Percentiles rank a stretch among this genome's conserved stretches.
phyloP scores from a whole-genome alignment of 176 grass and related monocot species.

The Leersia perrieri region DNA sequence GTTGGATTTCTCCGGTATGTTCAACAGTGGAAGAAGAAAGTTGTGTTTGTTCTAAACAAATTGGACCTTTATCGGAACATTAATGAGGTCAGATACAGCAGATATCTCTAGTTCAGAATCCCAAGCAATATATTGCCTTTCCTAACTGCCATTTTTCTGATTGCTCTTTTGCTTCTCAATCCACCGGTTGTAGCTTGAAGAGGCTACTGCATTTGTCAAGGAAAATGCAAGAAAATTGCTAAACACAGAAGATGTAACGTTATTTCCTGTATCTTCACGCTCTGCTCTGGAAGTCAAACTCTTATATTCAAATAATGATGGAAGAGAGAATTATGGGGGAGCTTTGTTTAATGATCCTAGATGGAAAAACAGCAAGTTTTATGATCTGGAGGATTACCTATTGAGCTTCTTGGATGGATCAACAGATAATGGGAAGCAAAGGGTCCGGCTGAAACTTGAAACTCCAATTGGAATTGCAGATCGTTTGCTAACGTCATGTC shows the following conservation, averaged over 20 bases:
- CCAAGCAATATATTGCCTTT: constrained; percentile 27
- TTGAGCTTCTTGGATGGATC: constrained; percentile 93
- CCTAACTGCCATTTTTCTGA: constrained; percentile 16
- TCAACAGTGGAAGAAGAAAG: constrained; percentile 98
- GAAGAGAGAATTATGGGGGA: constrained; percentile 33
- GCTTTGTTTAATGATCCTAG: constrained; percentile 61
- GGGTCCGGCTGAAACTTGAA: constrained; percentile 83
- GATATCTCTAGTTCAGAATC: constrained; percentile 35
- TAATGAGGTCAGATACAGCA: constrained; percentile 64
- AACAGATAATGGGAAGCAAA: constrained; percentile 88
- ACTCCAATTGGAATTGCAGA: constrained; percentile 90
- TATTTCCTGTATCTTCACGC: constrained; percentile 91
- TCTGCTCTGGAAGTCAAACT: constrained; percentile 91
- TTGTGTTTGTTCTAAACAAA: constrained; percentile 97
- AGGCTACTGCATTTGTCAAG: constrained; percentile 86
- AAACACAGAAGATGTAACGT: constrained; percentile 62
- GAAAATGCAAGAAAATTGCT: constrained; percentile 76
- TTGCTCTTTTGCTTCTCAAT: constrained; percentile 37
- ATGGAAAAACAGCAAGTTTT: constrained; percentile 83
- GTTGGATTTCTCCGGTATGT: constrained; percentile 89
- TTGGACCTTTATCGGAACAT: constrained; percentile 79
- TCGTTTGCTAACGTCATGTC: constrained; percentile 78
- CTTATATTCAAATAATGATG: constrained; percentile 50
- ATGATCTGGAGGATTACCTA: constrained; percentile 79
- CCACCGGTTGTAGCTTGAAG: constrained; percentile 69